These are phyloP conservation scores for Brasilioporus rufonigricans DNA, from an alignment of 768 basidiomycete genomes.

Conservation along the genomic window DNA sequence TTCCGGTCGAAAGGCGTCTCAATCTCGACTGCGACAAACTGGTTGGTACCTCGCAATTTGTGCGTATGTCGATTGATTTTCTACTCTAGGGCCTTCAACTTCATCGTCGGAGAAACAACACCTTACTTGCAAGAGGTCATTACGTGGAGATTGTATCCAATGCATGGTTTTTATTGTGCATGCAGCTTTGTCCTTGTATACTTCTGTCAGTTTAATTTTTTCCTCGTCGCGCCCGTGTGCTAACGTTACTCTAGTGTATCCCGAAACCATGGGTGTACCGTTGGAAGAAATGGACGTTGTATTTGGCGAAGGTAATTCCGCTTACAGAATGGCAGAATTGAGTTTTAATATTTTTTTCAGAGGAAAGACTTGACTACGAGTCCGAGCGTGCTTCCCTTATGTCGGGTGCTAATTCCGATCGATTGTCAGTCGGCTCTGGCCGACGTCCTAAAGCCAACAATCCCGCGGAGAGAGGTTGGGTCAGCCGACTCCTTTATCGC, in stretches of 20 bases:
- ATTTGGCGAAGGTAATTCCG: conserved; percentile 74
- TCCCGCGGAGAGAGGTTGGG: conserved; percentile 40
- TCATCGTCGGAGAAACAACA: conserved; percentile 83
- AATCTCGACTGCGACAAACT: conserved; percentile 87
- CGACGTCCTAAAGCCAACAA: conserved; percentile 23
- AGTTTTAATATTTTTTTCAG: conserved; percentile 27
- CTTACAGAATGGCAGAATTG: conserved; percentile 12
- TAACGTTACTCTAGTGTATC: conserved; percentile 56
- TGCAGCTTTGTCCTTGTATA: conserved; percentile 86
- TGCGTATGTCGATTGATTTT: conserved; percentile 10
- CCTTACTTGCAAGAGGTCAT: conserved; percentile 86
- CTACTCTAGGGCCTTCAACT: conserved; percentile 68
- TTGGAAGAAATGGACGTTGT: conserved; percentile 90
- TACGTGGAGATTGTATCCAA: conserved; percentile 88
- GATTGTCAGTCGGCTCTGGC: conserved; percentile 33
- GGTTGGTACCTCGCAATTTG: conserved; percentile 25
- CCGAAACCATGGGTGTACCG: conserved; percentile 83
- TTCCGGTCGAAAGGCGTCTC: conserved; percentile 96
- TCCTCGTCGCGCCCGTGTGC: background rate
- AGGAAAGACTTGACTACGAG: conserved; percentile 66
- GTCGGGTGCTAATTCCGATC: conserved; percentile 36
- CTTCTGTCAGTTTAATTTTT: conserved; percentile 54
- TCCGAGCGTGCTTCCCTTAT: conserved; percentile 60
- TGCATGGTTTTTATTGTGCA: conserved; percentile 92
- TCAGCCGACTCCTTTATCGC: conserved; percentile 48